A percentile compares a stretch with the other conserved stretches of the same genome.
These are phyloP conservation scores for Populus tomentosa DNA, from an alignment of 441 rosid genomes.

Conservation along the genomic window DNA sequence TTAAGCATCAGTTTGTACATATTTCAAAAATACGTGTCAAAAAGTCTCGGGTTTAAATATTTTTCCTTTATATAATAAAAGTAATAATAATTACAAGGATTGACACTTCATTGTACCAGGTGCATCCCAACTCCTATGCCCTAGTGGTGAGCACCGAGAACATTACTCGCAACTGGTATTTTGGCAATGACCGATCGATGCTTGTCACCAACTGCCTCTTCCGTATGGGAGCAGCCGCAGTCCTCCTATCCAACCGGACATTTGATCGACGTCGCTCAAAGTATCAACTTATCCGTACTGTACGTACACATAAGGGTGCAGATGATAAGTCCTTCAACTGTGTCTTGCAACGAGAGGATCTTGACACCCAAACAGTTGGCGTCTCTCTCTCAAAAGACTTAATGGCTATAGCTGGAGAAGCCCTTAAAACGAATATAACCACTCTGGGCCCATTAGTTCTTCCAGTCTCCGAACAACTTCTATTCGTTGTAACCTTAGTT, in stretches of 20 bases:
- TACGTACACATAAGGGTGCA: conserved; percentile 70
- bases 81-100: not conserved
- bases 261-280: conserved; percentile 56
- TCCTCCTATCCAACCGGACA: conserved; percentile 57
- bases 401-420: conserved; percentile 63
- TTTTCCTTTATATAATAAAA: not conserved
- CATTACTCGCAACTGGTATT: conserved; percentile 66
- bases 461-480: conserved; percentile 57
- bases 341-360: conserved; percentile 61
- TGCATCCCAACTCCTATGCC: conserved; percentile 53
- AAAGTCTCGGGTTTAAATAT: not conserved
- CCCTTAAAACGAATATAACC: conserved; percentile 68
- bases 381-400: conserved; percentile 61
- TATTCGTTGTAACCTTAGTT: conserved; percentile 41
- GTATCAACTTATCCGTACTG: conserved; percentile 53
- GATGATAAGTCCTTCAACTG: conserved; percentile 57
- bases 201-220: conserved; percentile 72
- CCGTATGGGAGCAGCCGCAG: conserved; percentile 74
- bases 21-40: not conserved
- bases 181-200: conserved; percentile 69
- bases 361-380: conserved; percentile 40
- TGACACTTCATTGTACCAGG: conserved; percentile 12
- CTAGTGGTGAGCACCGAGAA: conserved; percentile 74
- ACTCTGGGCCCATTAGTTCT: conserved; percentile 72
- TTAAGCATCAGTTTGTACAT: not conserved